These are phyloP conservation scores for Cryptosporidium ubiquitum DNA, from an alignment of 169 alveolate genomes.

Conservation along the genomic window DNA sequence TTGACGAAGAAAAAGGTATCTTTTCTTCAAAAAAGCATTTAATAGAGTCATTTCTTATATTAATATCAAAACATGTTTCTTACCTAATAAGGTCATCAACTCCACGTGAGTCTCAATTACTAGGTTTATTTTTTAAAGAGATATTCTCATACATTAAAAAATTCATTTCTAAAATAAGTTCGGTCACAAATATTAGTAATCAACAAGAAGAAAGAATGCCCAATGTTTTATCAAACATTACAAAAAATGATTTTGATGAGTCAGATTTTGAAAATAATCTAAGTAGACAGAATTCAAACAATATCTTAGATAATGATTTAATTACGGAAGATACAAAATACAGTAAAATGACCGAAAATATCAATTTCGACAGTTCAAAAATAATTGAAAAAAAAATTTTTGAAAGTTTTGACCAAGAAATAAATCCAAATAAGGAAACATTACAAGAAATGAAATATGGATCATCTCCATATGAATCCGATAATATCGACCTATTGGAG, in stretches of 20 bases:
- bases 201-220: not conserved
- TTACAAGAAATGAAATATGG: not conserved
- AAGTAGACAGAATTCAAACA: not conserved
- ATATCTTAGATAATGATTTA: not conserved
- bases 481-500: not conserved
- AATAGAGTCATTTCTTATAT: not conserved
- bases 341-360: not conserved
- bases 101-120: constrained; percentile 54
- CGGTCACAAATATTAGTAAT: not conserved
- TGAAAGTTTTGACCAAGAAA: not conserved
- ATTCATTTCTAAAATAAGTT: not conserved
- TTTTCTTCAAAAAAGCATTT: not conserved
- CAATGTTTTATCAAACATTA: not conserved
- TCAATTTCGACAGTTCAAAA: not conserved
- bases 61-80: constrained; percentile 9
- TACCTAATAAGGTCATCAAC: constrained; percentile 44
- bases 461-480: not conserved
- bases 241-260: not conserved
- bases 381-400: not conserved
- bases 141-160: constrained; percentile 3
- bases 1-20: constrained; percentile 19
- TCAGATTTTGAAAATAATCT: not conserved
- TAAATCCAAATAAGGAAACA: not conserved
- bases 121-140: constrained; percentile 42
- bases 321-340: not conserved